Evolutionary conservation across 768 basidiomycete genomes (phyloP).

Genomic region (Auricularia heimuer): DNA sequence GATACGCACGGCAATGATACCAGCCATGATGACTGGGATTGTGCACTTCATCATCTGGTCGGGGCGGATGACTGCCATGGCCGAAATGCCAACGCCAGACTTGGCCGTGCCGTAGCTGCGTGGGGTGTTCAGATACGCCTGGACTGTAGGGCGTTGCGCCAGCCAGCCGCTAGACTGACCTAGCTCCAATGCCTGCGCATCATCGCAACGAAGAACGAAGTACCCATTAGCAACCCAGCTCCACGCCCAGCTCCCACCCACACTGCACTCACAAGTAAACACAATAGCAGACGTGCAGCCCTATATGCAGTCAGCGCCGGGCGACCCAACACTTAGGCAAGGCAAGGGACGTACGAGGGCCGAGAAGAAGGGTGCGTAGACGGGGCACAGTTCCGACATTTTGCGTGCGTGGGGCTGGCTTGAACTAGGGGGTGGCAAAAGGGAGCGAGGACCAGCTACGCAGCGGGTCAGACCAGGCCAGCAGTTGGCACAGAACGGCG

Average conservation of each 20-base stretch:
- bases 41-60: slow-evolving; percentile 98
- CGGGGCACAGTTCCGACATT: slow-evolving; percentile 80
- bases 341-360: slow-evolving; percentile 61
- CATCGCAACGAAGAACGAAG: not conserved
- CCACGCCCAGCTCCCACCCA: not conserved
- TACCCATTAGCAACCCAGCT: not conserved
- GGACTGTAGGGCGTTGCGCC: too few species aligned
- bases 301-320: slow-evolving; percentile 28
- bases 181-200: slow-evolving; percentile 70
- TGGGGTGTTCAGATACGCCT: not conserved
- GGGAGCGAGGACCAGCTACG: not conserved
- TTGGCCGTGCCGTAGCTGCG: slow-evolving; percentile 97
- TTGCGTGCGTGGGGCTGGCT: slow-evolving; percentile 1
- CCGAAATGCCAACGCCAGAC: slow-evolving; percentile 94
- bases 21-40: slow-evolving; percentile 98
- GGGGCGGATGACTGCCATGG: slow-evolving; percentile 95
- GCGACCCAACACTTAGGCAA: too few species aligned
- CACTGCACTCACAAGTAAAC: slow-evolving; percentile 74
- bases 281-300: slow-evolving; percentile 96
- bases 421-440: not conserved
- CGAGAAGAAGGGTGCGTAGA: slow-evolving; percentile 97
- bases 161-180: slow-evolving; percentile 34
- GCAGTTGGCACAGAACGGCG: not conserved
- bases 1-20: slow-evolving; percentile 92
- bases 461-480: not conserved